Evolutionary conservation across 768 basidiomycete genomes (phyloP).

Genomic region (Mycena indigotica): DNA sequence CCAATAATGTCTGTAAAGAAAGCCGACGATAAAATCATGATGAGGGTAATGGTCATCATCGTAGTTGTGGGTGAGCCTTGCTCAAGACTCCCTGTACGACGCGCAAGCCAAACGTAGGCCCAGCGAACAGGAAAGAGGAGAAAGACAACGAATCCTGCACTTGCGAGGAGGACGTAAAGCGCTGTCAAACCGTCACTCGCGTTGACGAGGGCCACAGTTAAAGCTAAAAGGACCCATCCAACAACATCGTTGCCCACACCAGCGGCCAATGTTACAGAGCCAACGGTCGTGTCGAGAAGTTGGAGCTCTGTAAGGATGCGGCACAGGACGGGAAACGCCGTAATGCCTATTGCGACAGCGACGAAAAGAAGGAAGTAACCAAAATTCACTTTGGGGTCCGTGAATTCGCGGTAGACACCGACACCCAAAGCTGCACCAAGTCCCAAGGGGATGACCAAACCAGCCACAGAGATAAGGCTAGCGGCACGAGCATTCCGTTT

Average conservation of each 20-base stretch:
- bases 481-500: conserved; percentile 64
- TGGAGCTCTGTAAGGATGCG: conserved; percentile 83
- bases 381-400: conserved; percentile 57
- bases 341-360: conserved; percentile 81
- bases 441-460: conserved; percentile 78
- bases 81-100: conserved; percentile 71
- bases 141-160: conserved; percentile 65
- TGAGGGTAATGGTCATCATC: conserved; percentile 80
- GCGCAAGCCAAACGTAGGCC: conserved; percentile 67
- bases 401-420: conserved; percentile 73
- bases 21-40: conserved; percentile 71
- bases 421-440: conserved; percentile 76
- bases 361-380: conserved; percentile 86
- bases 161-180: conserved; percentile 75
- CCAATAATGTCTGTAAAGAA: conserved; percentile 90
- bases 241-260: conserved; percentile 77
- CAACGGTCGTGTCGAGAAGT: conserved; percentile 84
- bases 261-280: conserved; percentile 77
- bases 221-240: conserved; percentile 85
- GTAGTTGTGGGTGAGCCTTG: conserved; percentile 67
- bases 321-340: conserved; percentile 81
- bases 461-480: conserved; percentile 60
- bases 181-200: conserved; percentile 73
- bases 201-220: conserved; percentile 84
- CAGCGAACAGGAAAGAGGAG: conserved; percentile 66